Conservation (phyloP, 2,329 filamentous ascomycete species). For the Sclerotinia trifoliorum region DNA sequence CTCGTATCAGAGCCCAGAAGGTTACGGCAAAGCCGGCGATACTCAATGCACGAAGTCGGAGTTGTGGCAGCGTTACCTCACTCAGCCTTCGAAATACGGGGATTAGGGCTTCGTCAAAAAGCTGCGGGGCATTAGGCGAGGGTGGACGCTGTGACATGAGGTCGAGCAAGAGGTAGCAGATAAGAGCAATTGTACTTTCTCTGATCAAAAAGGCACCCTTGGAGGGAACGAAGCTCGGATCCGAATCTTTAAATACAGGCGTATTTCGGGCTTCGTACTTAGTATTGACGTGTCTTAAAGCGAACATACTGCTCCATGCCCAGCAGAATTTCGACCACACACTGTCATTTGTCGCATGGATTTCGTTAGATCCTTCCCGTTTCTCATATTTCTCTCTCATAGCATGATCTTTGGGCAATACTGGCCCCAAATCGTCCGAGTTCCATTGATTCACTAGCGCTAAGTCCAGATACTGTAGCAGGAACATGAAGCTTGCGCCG, state of each 20-base stretch:
- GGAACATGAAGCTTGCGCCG: conserved; percentile 8
- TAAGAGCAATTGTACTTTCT: background rate
- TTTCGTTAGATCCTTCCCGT: no score
- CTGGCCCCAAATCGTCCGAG: background rate
- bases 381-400: background rate
- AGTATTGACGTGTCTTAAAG: conserved; percentile 8
- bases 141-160: conserved; percentile 8
- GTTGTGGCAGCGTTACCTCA: background rate
- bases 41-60: conserved; percentile 1
- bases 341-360: no score
- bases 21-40: conserved; percentile 8
- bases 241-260: background rate
- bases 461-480: background rate
- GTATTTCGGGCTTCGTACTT: background rate
- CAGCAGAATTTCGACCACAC: background rate
- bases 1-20: conserved; percentile 10
- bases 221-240: conserved; percentile 1
- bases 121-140: background rate
- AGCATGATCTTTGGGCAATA: background rate
- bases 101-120: conserved; percentile 3
- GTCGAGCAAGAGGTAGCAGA: conserved; percentile 1
- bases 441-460: background rate
- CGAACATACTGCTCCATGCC: conserved; percentile 11
- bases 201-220: background rate
- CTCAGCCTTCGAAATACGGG: conserved; percentile 6